phyloP scores from a whole-genome alignment of 2,329 filamentous ascomycete genomes.

The Fusarium anthophilum region DNA sequence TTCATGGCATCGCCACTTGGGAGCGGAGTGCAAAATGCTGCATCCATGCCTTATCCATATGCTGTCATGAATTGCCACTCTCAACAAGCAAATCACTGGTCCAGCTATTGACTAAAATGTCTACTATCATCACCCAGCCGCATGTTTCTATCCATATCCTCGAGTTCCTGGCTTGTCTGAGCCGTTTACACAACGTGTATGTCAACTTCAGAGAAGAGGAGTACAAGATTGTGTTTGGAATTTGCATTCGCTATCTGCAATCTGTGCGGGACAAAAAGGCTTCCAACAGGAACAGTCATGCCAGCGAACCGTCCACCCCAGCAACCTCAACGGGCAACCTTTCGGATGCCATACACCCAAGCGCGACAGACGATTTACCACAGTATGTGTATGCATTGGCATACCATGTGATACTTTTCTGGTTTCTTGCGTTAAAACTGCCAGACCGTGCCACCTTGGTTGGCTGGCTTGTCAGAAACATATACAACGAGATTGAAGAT shows the following conservation, averaged over 20 bases:
- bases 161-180: conserved; percentile 91
- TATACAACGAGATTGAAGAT: conserved; percentile 82
- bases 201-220: conserved; percentile 92
- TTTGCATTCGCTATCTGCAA: conserved; percentile 93
- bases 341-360: conserved; percentile 37
- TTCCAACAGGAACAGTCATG: conserved; percentile 56
- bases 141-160: conserved; percentile 93
- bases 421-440: conserved; percentile 91
- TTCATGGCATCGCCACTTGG: conserved; percentile 83
- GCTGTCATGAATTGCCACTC: conserved; percentile 90
- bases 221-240: conserved; percentile 92
- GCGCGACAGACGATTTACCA: conserved; percentile 75
- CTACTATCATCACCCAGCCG: conserved; percentile 93
- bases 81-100: conserved; percentile 88
- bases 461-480: conserved; percentile 86
- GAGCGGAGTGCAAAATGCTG: conserved; percentile 91
- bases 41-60: conserved; percentile 93
- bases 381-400: conserved; percentile 94
- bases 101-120: conserved; percentile 90
- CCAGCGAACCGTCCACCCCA: conserved; percentile 53
- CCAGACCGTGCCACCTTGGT: conserved; percentile 86
- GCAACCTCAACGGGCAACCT: conserved; percentile 25
- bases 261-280: conserved; percentile 78
- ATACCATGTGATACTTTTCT: conserved; percentile 95
- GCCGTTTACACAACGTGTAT: conserved; percentile 84